Evolutionary conservation across 2,329 filamentous ascomycete species (phyloP).

Genomic region (Myriosclerotinia duriaeana): DNA sequence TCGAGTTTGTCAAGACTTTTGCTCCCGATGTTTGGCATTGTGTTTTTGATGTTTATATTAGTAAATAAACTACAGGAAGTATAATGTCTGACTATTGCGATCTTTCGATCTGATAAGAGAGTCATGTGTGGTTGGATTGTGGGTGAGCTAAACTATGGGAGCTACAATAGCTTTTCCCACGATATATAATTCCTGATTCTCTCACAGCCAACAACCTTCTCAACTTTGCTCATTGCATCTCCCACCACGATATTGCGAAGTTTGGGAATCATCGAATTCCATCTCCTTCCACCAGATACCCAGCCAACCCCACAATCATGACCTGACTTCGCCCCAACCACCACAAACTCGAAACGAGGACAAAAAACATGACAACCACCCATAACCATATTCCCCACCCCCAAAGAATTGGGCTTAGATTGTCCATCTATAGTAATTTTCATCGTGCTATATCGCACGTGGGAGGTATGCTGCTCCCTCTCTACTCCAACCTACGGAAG

Average conservation of each 20-base stretch:
- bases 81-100: neutral
- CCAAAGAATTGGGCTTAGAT: no score
- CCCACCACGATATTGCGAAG: no score
- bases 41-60: slow-evolving; percentile 60
- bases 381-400: neutral
- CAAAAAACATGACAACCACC: neutral
- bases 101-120: neutral
- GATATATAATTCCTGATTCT: neutral
- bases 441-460: no score
- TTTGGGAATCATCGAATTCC: neutral
- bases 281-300: neutral
- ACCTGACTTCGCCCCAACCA: neutral
- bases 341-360: neutral
- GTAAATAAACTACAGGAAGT: neutral
- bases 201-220: neutral
- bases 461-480: no score
- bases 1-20: slow-evolving; percentile 68
- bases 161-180: neutral
- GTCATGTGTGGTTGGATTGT: neutral
- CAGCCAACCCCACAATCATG: neutral
- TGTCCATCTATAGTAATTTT: no score
- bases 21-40: slow-evolving; percentile 69
- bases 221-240: neutral
- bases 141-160: neutral
- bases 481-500: no score